Evolutionary conservation across 2,329 filamentous ascomycete genomes (phyloP).

Genomic region (Hypoxylon sp.): DNA sequence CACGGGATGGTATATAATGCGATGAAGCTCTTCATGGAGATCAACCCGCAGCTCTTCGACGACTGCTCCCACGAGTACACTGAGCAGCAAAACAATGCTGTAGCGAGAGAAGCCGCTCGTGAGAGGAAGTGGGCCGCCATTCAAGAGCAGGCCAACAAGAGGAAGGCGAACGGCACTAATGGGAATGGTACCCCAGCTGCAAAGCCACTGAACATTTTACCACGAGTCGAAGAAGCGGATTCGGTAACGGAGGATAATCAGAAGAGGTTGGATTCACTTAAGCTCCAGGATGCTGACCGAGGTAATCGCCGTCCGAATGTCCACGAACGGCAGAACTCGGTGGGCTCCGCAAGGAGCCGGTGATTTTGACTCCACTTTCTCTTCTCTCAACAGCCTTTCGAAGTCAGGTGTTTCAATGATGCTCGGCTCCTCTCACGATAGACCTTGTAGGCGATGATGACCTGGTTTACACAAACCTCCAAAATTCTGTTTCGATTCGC

Average conservation of each 20-base stretch:
- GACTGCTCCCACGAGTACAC: slow-evolving; percentile 99
- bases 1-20: slow-evolving; percentile 99
- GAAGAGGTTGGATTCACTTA: slow-evolving; percentile 89
- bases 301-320: slow-evolving; percentile 63
- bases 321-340: slow-evolving; percentile 74
- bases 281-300: slow-evolving; percentile 86
- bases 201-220: slow-evolving; percentile 62
- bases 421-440: slow-evolving; percentile 47
- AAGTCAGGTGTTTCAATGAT: slow-evolving; percentile 39
- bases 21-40: slow-evolving; percentile 99
- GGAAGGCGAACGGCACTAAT: slow-evolving; percentile 64
- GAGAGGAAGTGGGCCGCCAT: slow-evolving; percentile 92
- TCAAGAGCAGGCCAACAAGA: slow-evolving; percentile 81
- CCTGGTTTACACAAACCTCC: slow-evolving; percentile 50
- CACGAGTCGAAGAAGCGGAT: slow-evolving; percentile 81
- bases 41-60: slow-evolving; percentile 97
- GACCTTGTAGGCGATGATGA: slow-evolving; percentile 51
- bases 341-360: slow-evolving; percentile 68
- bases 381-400: slow-evolving; percentile 31
- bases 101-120: slow-evolving; percentile 84
- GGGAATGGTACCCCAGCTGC: slow-evolving; percentile 55
- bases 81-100: slow-evolving; percentile 92
- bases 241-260: slow-evolving; percentile 85
- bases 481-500: slow-evolving; percentile 49
- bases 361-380: slow-evolving; percentile 52